Evolutionary conservation across 306 rosid genomes (phyloP), one percentile per base, ranked within the genome.

Genomic region (Rosa lucieae): DNA sequence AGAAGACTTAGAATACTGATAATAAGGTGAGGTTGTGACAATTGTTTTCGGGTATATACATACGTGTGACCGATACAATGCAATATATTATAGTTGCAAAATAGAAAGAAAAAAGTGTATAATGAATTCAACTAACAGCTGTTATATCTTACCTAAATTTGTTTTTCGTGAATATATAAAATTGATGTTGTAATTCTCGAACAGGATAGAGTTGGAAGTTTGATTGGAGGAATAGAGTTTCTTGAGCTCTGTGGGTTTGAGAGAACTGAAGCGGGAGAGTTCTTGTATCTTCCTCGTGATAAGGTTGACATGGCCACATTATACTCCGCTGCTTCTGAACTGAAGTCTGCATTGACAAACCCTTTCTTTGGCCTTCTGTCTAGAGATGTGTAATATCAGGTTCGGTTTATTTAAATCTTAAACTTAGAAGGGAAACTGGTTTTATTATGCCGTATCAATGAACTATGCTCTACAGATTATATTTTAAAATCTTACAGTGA

Each of bases 151-250:
- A 6, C 8, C 23, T 4, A 20, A n/a, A 12, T 62, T 32, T 9
- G 4, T 62, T 29, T 73, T 32, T 15, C 10, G 5, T 67, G 21
- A 9, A 8, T 32, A 63, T 17, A 17, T 37, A 18, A 52, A 6
- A 2, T 11, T 55, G 5, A 17, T 47, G 51, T 40, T 55, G 29
- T 55, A 40, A 77, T 66, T 47, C 21, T 52, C 70, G 52, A 82
- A 85, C 91, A 95, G 98, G 99, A 91, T 20, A 91, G 96, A 88
- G 89, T 95, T 83, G 97, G 93, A 66, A 86, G 89, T 84, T 79
- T 90, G 79, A 70, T 58, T 32, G 96, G 92, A 75, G 96, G 98
- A 13, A 53, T 82, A 21, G 91, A 90, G 81, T 95, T 95, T 89
- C 97, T 95, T 42, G 92, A 92, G 86, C 96, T 86, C 10, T 92